Evolutionary conservation across 768 basidiomycete species (phyloP).

Genomic region (Boletellus sp.): DNA sequence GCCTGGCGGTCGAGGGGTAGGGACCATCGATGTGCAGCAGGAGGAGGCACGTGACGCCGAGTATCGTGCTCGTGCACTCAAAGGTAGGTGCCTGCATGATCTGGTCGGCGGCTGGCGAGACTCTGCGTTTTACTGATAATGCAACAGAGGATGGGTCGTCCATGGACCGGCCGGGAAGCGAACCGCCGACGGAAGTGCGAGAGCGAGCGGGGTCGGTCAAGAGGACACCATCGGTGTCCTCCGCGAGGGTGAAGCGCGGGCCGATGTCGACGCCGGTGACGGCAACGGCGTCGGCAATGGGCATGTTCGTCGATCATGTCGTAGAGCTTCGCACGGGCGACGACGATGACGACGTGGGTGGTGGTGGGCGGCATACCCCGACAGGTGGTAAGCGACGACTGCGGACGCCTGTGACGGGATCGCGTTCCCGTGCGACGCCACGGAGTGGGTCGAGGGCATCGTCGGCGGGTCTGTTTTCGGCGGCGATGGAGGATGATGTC

Average conservation of each 20-base stretch:
- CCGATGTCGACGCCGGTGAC: not conserved
- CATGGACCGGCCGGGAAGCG: not conserved
- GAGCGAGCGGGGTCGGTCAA: constrained; percentile 6
- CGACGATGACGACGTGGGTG: constrained; percentile 1
- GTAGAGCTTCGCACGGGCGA: constrained; percentile 22
- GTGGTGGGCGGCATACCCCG: not conserved
- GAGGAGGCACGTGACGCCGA: constrained; percentile 22
- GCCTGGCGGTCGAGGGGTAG: constrained; percentile 29
- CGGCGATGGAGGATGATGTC: not conserved
- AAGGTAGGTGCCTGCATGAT: too few relatives aligned
- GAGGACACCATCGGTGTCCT: constrained; percentile 8
- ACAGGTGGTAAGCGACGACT: not conserved
- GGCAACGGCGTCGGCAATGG: constrained; percentile 2
- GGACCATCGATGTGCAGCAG: constrained; percentile 16
- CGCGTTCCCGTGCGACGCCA: not conserved
- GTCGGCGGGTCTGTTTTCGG: not conserved
- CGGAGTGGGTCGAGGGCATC: not conserved
- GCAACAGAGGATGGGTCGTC: constrained; percentile 1
- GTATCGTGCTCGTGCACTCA: constrained; percentile 1
- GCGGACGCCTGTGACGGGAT: not conserved
- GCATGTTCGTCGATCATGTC: constrained; percentile 19
- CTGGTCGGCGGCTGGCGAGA: not conserved
- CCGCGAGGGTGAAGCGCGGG: not conserved
- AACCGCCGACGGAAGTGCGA: not conserved
- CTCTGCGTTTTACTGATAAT: not conserved